Evolutionary conservation across 2,329 filamentous ascomycete genomes (phyloP), one percentile per base, ranked within the genome.

Genomic region (Diaporthe caulivora): DNA sequence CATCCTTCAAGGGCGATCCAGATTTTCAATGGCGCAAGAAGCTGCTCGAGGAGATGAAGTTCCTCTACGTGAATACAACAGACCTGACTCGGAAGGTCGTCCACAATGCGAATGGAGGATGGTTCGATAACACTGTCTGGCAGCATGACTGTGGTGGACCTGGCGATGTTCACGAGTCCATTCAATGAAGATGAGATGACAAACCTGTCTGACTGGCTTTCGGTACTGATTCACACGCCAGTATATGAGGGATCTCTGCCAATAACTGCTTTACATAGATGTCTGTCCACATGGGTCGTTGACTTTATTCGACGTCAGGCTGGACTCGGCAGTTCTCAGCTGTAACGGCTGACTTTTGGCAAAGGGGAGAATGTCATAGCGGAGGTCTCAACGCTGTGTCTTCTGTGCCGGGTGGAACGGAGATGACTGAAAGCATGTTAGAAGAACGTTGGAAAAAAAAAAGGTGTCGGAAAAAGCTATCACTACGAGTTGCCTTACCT

Each of bases 41-140:
- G 13, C 70, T 75, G 29, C 53, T 75, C 5, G 24, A 64, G 24
- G 65, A 51, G 17, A 65, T 73, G 42, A 53, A 40, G 17, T 73
- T 71, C 21, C n/a, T 69, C 21, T 68, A 58, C 18, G 54, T 71
- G 24, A 62, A 49, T 11, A 75, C 74, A 53, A 58, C 60, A 26
- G 71, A 73, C 34, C 70, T 57, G 26, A 51, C 74, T 42, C 74
- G 74, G 21, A 75, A 71, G 42, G 31, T 73, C 47, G 44, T 49
- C 3, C 62, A 60, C 3, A 58, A 51, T 37, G 42, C 51, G 1
- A 24, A 15, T 13, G 72, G 70, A 24, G 37, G 54, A 58, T 69
- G 70, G 70, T 31, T 70, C 21, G 72, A 74, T 62, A 72, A 40
- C 17, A 42, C 67, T 21, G 62, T 74, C 37, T 74, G 70, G 62